Conservation (phyloP, 2,329 filamentous ascomycete species). For the Pestalotiopsis fici region DNA sequence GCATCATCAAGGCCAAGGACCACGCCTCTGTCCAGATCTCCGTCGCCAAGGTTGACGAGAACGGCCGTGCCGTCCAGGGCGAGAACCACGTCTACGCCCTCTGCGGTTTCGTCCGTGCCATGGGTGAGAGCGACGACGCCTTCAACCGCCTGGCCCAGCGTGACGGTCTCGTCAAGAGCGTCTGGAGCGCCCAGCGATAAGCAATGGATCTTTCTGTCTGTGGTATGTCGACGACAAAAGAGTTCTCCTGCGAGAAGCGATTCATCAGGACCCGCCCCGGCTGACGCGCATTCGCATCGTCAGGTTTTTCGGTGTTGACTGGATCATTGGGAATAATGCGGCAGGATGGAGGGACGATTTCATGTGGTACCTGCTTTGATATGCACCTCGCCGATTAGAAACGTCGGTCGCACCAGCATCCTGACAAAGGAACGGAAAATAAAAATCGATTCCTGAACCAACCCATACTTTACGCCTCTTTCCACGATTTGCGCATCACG, state of each 20-base stretch:
- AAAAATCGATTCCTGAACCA: constrained; percentile 10
- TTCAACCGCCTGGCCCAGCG: constrained; percentile 95
- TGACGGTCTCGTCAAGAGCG: constrained; percentile 94
- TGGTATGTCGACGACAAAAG: constrained; percentile 7
- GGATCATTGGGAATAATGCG: constrained; percentile 17
- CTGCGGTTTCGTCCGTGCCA: constrained; percentile 94
- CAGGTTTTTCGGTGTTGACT: constrained; percentile 21
- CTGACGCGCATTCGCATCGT: constrained; percentile 3
- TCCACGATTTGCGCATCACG: neutral
- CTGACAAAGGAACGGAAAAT: constrained; percentile 13
- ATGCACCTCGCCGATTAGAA: constrained; percentile 29
- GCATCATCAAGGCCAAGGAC: constrained; percentile 98
- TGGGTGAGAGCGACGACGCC: constrained; percentile 97
- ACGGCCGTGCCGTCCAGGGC: constrained; percentile 87
- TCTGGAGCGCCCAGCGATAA: constrained; percentile 81
- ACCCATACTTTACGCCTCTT: neutral
- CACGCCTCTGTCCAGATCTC: constrained; percentile 98
- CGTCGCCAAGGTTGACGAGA: constrained; percentile 98
- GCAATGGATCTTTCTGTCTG: constrained; percentile 13
- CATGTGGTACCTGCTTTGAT: constrained; percentile 28
- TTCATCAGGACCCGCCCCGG: neutral
- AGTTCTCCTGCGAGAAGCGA: neutral
- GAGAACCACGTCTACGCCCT: constrained; percentile 98
- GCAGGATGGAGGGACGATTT: constrained; percentile 19
- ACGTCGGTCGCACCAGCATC: constrained; percentile 12